Base-by-base conservation (phyloP, 1,139 yeast species). In the Saccharomyces hybrid region DNA sequence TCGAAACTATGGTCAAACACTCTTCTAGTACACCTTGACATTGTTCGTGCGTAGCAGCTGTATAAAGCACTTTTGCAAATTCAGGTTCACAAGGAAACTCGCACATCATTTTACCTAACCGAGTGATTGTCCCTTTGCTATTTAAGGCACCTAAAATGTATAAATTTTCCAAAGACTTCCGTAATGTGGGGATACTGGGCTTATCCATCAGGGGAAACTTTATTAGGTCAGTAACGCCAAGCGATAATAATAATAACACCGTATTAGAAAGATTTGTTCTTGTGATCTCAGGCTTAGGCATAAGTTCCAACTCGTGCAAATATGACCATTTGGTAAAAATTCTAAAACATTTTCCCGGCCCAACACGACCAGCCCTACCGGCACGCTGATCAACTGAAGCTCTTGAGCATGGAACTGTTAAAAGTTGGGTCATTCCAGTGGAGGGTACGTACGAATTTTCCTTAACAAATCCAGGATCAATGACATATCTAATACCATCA, bases 321-420 rank as follows among this genome's bases (percentile, higher is more conserved):
- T 83, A 93, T 0, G 96, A 83, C 87, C 93, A 85, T 68, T 88
- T 88, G 0, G 99, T 90, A 68, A 80, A 93, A 27, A 95, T 72
- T 50, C 99, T 72, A 67, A 86, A 95, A 68, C 99, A 93, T 67
- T 88, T 89, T 0, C 99, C 99, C 0, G 98, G 96, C 0, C 96
- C 96, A 6, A 89, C 88, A 75, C 99, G 85, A 5, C 99, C 99
- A 0, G 98, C 99, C 73, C 99, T 81, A 56, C 99, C 99, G 0
- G 97, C 95, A 56, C 99, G 74, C 72, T 93, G 99, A 62, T 90
- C 93, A 0, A 96, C 97, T n/a, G 96, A 86, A 0, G 99, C 99
- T 56, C 85, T 77, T 0, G 98, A 91, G 65, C 97, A 89, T 0
- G 96, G 90, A 0, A 82, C 84, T 0, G 90, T 90, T 23, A 86